Base-by-base conservation (phyloP, 257 asterid species). In the Parsonsia alboflavescens region DNA sequence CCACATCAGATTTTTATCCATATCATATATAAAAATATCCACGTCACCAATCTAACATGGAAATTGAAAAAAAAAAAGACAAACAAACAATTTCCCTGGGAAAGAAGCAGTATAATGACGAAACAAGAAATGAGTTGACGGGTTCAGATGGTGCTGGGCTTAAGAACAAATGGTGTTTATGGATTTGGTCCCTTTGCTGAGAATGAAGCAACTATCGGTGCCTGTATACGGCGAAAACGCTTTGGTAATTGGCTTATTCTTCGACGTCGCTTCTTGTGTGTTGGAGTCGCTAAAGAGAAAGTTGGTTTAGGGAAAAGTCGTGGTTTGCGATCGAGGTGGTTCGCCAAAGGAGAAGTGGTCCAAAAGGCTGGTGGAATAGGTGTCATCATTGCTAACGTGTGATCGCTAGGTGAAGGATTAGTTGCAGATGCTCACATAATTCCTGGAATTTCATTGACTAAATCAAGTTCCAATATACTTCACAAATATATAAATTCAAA, bases 361-460 rank as follows among this genome's bases (percentile, higher is more conserved):
- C 71, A 76, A 52, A 81, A 82, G 22, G 96, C 90, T 0, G 97
- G 97, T 70, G 97, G 98, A 41, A 80, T 28, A 3, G 98, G 93
- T 1, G 88, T 93, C 41, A 80, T 93, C 30, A 79, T 93, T n/a
- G 93, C 91, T 22, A 93, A 93, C 72, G 85, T 91, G 15, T n/a
- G n/a, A n/a, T 80, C 87, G 4, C 96, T 97, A 21, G 98, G 98
- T 0, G 98, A 91, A 82, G 98, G 98, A 7, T 78, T 93, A 30
- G 59, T 90, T 50, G 97, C 96, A 7, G 98, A 93, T 78, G 73
- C 97, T 3, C 97, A 89, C 41, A 0, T 91, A 4, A 85, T 93
- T 26, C 97, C 98, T 1, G 97, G 93, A 8, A 82, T 90, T 2
- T 77, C 86, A 7, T 66, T 93, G 0, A 75, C 94, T 0, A 91